A percentile compares a stretch with the other conserved stretches of the same genome.
These are phyloP conservation scores for Fusarium torulosum DNA, from an alignment of 2,329 filamentous ascomycete genomes.

Conservation along the genomic window DNA sequence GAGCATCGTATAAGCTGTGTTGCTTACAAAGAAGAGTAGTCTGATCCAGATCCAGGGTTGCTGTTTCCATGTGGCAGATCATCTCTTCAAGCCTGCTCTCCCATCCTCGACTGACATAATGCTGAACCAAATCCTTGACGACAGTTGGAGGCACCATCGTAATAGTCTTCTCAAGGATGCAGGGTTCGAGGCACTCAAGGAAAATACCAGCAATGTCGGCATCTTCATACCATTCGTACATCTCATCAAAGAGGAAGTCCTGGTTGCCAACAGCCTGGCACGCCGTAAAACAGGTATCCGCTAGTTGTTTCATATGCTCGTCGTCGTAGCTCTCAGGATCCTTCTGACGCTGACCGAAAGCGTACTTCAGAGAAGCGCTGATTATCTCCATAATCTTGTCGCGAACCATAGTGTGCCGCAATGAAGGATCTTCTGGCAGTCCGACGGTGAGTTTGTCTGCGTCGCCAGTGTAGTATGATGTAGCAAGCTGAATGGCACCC, in stretches of 20 bases:
- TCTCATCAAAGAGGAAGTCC: constrained; percentile 90
- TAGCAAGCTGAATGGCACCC: constrained; percentile 88
- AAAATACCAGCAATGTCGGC: constrained; percentile 80
- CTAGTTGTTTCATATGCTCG: constrained; percentile 79
- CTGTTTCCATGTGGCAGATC: constrained; percentile 91
- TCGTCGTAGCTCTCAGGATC: constrained; percentile 61
- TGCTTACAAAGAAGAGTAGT: constrained; percentile 91
- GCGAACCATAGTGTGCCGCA: constrained; percentile 84
- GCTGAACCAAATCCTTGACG: constrained; percentile 85
- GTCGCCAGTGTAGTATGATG: constrained; percentile 90
- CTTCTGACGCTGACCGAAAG: constrained; percentile 76
- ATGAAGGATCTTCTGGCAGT: constrained; percentile 82
- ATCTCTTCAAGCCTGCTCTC: constrained; percentile 89
- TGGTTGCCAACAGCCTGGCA: constrained; percentile 82
- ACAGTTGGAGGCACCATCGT: constrained; percentile 82
- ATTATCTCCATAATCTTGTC: constrained; percentile 96
- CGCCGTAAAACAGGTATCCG: constrained; percentile 84
- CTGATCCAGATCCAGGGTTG: constrained; percentile 93
- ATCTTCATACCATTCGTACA: constrained; percentile 92
- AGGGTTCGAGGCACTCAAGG: constrained; percentile 87
- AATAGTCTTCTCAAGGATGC: constrained; percentile 84
- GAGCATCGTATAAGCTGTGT: constrained; percentile 91
- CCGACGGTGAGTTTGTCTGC: constrained; percentile 96
- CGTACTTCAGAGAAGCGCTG: constrained; percentile 89
- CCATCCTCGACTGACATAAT: constrained; percentile 82